These are phyloP conservation scores for Ceratocystis diversiconidia DNA, from an alignment of 2,329 filamentous ascomycete species.

Conservation along the genomic window DNA sequence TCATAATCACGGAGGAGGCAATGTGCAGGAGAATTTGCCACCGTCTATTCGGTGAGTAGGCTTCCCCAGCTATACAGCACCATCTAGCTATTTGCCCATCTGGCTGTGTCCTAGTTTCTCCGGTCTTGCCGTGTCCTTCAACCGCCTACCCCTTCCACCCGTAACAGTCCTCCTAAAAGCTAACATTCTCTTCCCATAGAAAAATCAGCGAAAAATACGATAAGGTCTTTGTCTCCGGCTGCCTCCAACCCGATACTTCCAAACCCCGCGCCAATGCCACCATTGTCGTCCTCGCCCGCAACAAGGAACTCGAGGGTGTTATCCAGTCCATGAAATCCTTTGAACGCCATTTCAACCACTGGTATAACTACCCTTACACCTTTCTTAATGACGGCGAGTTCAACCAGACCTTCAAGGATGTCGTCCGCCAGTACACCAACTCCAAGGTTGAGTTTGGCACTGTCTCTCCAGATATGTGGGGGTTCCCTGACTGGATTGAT, in stretches of 20 bases:
- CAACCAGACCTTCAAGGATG: constrained; percentile 83
- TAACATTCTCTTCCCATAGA: constrained; percentile 32
- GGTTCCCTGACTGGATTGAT: constrained; percentile 93
- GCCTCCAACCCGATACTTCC: constrained; percentile 64
- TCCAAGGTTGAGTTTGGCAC: constrained; percentile 80
- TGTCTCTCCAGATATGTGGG: constrained; percentile 85
- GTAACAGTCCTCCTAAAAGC: not conserved
- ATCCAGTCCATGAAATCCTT: constrained; percentile 96
- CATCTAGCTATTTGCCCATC: not conserved
- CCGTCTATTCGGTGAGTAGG: constrained; percentile 68
- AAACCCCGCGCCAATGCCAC: constrained; percentile 80
- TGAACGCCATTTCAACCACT: constrained; percentile 96
- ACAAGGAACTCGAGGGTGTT: constrained; percentile 92
- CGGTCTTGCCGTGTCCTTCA: not conserved
- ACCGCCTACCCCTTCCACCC: not conserved
- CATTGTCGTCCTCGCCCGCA: constrained; percentile 87
- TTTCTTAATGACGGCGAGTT: constrained; percentile 97
- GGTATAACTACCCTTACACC: constrained; percentile 97
- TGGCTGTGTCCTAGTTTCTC: not conserved
- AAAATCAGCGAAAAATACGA: constrained; percentile 97
- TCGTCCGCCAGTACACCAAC: constrained; percentile 80
- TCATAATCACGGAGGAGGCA: constrained; percentile 61
- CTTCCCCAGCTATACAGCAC: not conserved
- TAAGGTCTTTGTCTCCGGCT: constrained; percentile 88
- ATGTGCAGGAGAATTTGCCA: constrained; percentile 65